Percentiles rank a stretch among this genome's conserved stretches.
phyloP scores from a whole-genome alignment of 257 asterid genomes.

The Primulina eburnea region DNA sequence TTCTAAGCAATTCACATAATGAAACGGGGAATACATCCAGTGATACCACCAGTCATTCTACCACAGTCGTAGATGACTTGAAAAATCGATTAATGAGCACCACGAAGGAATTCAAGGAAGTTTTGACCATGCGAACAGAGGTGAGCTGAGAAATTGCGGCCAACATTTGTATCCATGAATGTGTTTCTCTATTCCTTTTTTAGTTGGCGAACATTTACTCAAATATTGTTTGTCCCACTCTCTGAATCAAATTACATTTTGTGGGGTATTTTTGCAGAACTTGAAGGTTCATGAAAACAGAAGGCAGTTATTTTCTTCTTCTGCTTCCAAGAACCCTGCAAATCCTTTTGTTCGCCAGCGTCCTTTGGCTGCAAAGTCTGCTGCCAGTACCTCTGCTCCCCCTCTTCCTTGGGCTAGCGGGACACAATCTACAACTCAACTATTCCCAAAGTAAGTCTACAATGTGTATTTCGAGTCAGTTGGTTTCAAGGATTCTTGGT shows the following conservation, averaged over 20 bases:
- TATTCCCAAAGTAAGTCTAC: constrained; percentile 44
- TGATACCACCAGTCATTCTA: constrained; percentile 82
- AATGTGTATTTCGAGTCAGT: too few relatives aligned
- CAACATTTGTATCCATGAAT: too few relatives aligned
- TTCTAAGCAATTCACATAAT: constrained; percentile 57
- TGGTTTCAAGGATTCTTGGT: constrained; percentile 3
- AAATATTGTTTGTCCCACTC: constrained; percentile 5
- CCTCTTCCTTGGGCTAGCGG: constrained; percentile 83
- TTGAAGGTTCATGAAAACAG: constrained; percentile 83
- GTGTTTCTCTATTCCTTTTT: background rate
- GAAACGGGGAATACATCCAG: constrained; percentile 53
- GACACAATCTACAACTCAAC: constrained; percentile 50
- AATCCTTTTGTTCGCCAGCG: constrained; percentile 93
- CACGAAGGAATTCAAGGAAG: constrained; percentile 93
- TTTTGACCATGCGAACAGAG: constrained; percentile 93
- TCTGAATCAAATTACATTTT: background rate
- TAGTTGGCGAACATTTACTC: background rate
- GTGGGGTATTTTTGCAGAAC: constrained; percentile 45
- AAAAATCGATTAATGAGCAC: constrained; percentile 86
- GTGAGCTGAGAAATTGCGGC: constrained; percentile 32
- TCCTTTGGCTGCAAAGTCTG: constrained; percentile 65
- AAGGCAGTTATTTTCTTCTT: constrained; percentile 69
- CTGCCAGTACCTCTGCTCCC: constrained; percentile 45
- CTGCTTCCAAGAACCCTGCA: constrained; percentile 58
- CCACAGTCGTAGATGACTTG: constrained; percentile 88